Base-by-base conservation (phyloP, 2,329 filamentous ascomycete species). In the Diaporthe eres region DNA sequence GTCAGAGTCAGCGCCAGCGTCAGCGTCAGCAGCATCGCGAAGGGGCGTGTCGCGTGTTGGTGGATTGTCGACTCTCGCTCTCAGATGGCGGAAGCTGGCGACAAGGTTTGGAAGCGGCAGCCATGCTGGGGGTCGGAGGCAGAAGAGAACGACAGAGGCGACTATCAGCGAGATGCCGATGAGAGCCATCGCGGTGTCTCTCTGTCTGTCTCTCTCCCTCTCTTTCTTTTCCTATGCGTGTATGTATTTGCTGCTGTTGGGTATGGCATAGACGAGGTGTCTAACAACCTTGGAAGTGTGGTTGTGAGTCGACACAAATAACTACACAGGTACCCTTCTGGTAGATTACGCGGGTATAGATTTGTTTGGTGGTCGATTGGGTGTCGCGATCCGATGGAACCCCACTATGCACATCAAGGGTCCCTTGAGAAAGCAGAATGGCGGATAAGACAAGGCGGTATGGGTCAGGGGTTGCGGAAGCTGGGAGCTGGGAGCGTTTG, bases 81-180 rank as follows among this genome's bases (percentile, higher is more conserved):
- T 61, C 74, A 76, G 71, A 19, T 75, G 78, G 71, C 78, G 77
- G 61, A 79, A 79, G 31, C 75, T 78, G 72, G 77, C 78, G 75
- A 87, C 79, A 53, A 88, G 82, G 15, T 82, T 82, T 78, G 85
- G 85, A 6, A 70, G 65, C 34, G 65, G 71, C 65, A 90, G 82
- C 83, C 90, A 88, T 61, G 86, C 83, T 68, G 88, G 89, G 74
- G 88, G 88, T 55, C 87, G 87, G 77, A 92, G 85, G 79, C 88
- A 84, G 77, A 92, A 82, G 80, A 88, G 90, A 61, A 92, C 86
- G 74, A 92, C 84, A 0, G 91, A 91, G 58, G 88, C 91, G 78
- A 93, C 82, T 79, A 93, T 86, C 77, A 93, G 85, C n/a, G 91
- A 91, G 77, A 92, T 83, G 78, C 90, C 91, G 77, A 93, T 79